Evolutionary conservation across 805 yeast genomes (phyloP).

Genomic region (Saccharomycopsis fibuligera): DNA sequence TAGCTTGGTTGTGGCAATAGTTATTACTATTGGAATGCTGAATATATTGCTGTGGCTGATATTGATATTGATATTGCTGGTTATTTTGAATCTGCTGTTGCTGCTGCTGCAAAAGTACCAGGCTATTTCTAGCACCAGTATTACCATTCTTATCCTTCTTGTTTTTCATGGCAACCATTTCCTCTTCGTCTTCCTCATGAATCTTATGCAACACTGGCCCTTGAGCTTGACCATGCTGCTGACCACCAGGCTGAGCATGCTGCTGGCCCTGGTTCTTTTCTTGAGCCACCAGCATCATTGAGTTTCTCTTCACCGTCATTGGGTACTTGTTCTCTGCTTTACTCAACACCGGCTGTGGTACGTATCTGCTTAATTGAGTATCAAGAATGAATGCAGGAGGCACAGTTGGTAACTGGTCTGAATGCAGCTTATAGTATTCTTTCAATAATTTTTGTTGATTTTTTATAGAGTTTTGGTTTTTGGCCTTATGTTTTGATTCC

Average conservation of each 20-base stretch:
- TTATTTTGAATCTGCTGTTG: neutral
- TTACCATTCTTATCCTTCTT: neutral
- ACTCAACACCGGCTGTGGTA: slow-evolving; percentile 13
- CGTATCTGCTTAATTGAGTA: neutral
- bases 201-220: neutral
- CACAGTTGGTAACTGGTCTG: slow-evolving; percentile 8
- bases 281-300: slow-evolving; percentile 1
- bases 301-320: slow-evolving; percentile 16
- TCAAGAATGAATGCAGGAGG: slow-evolving; percentile 21
- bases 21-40: neutral
- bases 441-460: slow-evolving; percentile 3
- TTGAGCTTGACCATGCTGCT: too few relatives aligned
- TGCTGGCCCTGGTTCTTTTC: neutral
- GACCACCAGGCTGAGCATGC: neutral
- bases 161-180: too few relatives aligned
- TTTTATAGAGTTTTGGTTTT: slow-evolving; percentile 2
- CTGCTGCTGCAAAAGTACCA: neutral
- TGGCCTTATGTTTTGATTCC: neutral
- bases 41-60: too few relatives aligned
- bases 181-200: too few relatives aligned
- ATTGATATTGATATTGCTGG: too few relatives aligned
- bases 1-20: neutral
- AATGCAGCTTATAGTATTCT: slow-evolving; percentile 7
- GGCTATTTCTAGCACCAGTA: neutral
- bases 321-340: slow-evolving; percentile 20